phyloP scores from a whole-genome alignment of 1,139 yeast species.

The Meyerozyma guilliermondii region DNA sequence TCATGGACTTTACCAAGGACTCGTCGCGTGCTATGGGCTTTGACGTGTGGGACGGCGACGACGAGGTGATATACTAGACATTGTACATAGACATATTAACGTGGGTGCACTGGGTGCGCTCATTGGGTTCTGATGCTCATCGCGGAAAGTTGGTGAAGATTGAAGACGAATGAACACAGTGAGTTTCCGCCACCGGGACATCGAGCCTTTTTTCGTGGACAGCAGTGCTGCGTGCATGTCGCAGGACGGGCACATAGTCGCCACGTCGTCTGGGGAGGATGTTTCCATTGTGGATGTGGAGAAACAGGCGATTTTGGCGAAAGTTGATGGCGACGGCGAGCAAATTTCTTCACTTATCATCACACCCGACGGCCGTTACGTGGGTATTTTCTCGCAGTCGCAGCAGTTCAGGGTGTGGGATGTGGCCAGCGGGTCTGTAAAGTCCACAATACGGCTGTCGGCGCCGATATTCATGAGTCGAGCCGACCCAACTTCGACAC shows the following conservation, averaged over 20 bases:
- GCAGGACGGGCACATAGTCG: constrained; percentile 60
- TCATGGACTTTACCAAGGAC: constrained; percentile 39
- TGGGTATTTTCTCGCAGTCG: constrained; percentile 79
- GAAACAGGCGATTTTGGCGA: constrained; percentile 54
- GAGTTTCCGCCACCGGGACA: constrained; percentile 17
- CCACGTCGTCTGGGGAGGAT: constrained; percentile 77
- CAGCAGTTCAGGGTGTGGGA: constrained; percentile 71
- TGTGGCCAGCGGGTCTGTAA: constrained; percentile 39
- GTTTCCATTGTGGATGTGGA: constrained; percentile 62
- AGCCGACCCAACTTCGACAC: constrained; percentile 74
- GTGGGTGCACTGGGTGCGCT: too few relatives aligned
- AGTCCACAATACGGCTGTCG: constrained; percentile 53
- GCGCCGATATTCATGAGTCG: constrained; percentile 81
- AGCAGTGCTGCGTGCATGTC: constrained; percentile 72
- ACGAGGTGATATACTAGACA: too few relatives aligned
- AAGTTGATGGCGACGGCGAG: constrained; percentile 83
- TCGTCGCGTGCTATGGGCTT: constrained; percentile 40
- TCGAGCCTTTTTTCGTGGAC: constrained; percentile 79
- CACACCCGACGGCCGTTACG: constrained; percentile 67
- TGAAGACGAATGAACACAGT: background rate
- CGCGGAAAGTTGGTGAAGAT: background rate
- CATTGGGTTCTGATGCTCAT: background rate
- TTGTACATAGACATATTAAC: too few relatives aligned
- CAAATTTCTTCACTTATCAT: constrained; percentile 67
- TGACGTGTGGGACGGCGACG: constrained; percentile 15